Conservation (phyloP, 345 rosid genomes). For the Boechera retrofracta region DNA sequence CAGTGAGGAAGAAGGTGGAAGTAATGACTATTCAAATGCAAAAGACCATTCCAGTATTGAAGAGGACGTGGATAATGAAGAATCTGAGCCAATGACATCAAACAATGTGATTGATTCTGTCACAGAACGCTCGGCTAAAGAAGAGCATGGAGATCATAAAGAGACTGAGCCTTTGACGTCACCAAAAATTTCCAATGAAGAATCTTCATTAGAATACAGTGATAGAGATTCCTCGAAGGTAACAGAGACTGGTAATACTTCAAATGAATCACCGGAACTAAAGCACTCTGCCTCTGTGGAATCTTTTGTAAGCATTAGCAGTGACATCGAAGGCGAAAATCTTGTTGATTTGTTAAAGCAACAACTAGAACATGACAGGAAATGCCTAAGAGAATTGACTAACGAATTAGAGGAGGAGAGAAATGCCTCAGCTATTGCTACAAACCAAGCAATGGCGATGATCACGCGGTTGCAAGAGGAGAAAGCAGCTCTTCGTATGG, state of each 20-base stretch:
- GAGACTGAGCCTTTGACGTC: slow-evolving; percentile 27
- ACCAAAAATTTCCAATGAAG: slow-evolving; percentile 23
- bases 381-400: slow-evolving; percentile 50
- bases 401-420: slow-evolving; percentile 81
- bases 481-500: slow-evolving; percentile 84
- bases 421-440: slow-evolving; percentile 66
- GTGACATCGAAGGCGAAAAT: slow-evolving; percentile 70
- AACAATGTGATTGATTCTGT: slow-evolving; percentile 28
- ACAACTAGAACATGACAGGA: slow-evolving; percentile 62
- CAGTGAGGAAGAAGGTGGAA: slow-evolving; percentile 37
- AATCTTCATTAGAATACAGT: slow-evolving; percentile 19
- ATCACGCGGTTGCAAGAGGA: slow-evolving; percentile 83
- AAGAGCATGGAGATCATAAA: slow-evolving; percentile 28
- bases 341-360: slow-evolving; percentile 55
- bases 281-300: slow-evolving; percentile 54
- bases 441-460: slow-evolving; percentile 88
- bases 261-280: slow-evolving; percentile 45
- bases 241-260: slow-evolving; percentile 44
- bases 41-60: slow-evolving; percentile 33
- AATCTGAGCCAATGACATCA: slow-evolving; percentile 33
- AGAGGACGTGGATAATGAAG: slow-evolving; percentile 28
- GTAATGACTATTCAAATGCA: slow-evolving; percentile 29
- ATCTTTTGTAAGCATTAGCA: slow-evolving; percentile 57
- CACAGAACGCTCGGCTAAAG: slow-evolving; percentile 27
- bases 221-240: slow-evolving; percentile 34